A percentile compares a stretch with the other conserved stretches of the same genome.
Conservation (phyloP, 441 rosid species). For the Geranium incanum region DNA sequence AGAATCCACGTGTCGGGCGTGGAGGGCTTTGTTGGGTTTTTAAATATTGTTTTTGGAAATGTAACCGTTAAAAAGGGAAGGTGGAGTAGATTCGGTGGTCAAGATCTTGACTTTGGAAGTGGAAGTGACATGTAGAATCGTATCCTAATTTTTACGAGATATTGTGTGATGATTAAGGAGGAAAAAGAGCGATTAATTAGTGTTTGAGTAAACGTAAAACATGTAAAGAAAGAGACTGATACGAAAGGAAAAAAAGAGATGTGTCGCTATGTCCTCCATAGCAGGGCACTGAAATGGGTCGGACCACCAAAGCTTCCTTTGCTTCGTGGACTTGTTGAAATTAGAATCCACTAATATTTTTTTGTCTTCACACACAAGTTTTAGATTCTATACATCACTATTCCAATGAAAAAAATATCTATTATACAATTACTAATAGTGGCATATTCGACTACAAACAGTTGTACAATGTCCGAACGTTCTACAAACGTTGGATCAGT, state of each 20-base stretch:
- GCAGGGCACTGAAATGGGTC: neutral
- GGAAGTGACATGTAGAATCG: neutral
- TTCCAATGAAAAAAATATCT: no score
- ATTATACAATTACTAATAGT: no score
- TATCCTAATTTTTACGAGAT: neutral
- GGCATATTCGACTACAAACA: no score
- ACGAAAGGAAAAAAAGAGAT: neutral
- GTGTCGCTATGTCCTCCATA: neutral
- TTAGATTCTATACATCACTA: no score
- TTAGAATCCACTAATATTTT: no score
- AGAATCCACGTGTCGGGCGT: neutral
- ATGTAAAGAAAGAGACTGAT: no score
- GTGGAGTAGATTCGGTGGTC: neutral
- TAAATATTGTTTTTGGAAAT: neutral
- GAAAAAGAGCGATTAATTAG: neutral
- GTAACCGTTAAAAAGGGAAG: neutral
- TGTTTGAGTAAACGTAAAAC: neutral
- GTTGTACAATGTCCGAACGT: no score
- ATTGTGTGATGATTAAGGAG: neutral
- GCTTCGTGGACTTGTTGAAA: no score
- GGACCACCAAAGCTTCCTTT: neutral
- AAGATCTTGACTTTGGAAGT: neutral
- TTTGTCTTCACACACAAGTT: neutral
- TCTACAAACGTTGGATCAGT: no score
- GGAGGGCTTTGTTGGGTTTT: neutral